Evolutionary conservation across 768 basidiomycete genomes (phyloP), one percentile per base, ranked within the genome.

Genomic region (Strobilomyces confusus): DNA sequence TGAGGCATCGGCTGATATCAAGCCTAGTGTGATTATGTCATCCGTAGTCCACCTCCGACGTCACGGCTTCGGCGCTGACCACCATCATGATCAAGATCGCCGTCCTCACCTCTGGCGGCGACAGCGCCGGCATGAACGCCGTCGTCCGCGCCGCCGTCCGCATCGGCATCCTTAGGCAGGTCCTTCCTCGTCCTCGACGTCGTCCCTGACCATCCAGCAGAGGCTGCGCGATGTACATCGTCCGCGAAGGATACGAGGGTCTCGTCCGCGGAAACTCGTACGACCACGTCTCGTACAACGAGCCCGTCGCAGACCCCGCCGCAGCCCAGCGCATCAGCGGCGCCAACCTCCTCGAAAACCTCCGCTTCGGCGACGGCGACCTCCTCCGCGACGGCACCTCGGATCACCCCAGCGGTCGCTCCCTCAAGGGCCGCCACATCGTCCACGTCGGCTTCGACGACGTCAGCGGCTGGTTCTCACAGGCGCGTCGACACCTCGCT

Each of bases 381-480:
- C 74, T 91, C 43, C 73, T 92, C 44, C 83, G 77, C 58, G 88
- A 94, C 58, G 92, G 92, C 5, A 92, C 90, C 6, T 85, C 84
- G 14, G 92, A 94, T 68, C 81, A 79, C 55, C 63, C 72, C 3
- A 59, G 76, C 17, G 87, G 86, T 22, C 79, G 85, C 48, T 84
- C 85, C 4, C 80, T 99, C 63, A 94, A 91, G 65, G 93, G 92
- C 2, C 77, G 88, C 45, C 92, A 97, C 70, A 97, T 98, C 61
- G 88, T 98, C 20, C 79, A 92, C 50, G 95, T 95, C 2, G 97
- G 97, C 11, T 98, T 95, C 87, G 97, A 99, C 67, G 97, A 99
- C 69, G 95, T 98, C 30, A 77, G 92, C 44, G 92, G 92, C 13
- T 98, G 94, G 93, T 86, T 95, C 60, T 81, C 87, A 29, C 83